These are phyloP conservation scores for Arthromyces matolae DNA, from an alignment of 768 basidiomycete species.

Conservation along the genomic window DNA sequence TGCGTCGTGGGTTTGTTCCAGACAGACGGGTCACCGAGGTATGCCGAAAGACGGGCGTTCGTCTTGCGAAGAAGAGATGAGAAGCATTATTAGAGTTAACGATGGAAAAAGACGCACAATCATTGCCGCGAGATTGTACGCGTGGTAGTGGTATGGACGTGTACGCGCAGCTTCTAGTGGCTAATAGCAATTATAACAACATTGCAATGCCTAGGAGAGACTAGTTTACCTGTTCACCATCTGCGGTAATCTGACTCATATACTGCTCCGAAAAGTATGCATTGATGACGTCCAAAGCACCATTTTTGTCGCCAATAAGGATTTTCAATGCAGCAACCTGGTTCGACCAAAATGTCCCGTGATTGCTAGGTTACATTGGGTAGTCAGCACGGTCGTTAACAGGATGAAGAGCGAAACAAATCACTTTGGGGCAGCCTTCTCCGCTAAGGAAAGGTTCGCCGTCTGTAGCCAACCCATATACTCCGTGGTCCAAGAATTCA, in stretches of 20 bases:
- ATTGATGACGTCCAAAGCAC: constrained; percentile 43
- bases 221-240: constrained; percentile 51
- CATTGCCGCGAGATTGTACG: constrained; percentile 67
- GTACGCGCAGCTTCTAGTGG: constrained; percentile 60
- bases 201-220: not conserved
- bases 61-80: constrained; percentile 34
- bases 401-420: too few relatives aligned
- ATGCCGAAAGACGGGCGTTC: constrained; percentile 50
- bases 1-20: constrained; percentile 48
- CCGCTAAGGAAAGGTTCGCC: constrained; percentile 42
- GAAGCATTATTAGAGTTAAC: not conserved
- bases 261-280: constrained; percentile 51
- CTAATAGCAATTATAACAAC: constrained; percentile 23
- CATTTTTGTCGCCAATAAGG: constrained; percentile 45
- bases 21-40: constrained; percentile 40
- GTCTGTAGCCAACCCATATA: constrained; percentile 58
- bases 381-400: too few relatives aligned
- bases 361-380: too few relatives aligned
- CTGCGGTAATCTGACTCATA: constrained; percentile 47
- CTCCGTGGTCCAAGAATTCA: constrained; percentile 47
- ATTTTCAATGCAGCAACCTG: constrained; percentile 57
- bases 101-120: constrained; percentile 38
- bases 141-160: constrained; percentile 62
- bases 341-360: constrained; percentile 60
- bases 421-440: constrained; percentile 48